Evolutionary conservation across 441 rosid species (phyloP).

Genomic region (Breynia disticha): DNA sequence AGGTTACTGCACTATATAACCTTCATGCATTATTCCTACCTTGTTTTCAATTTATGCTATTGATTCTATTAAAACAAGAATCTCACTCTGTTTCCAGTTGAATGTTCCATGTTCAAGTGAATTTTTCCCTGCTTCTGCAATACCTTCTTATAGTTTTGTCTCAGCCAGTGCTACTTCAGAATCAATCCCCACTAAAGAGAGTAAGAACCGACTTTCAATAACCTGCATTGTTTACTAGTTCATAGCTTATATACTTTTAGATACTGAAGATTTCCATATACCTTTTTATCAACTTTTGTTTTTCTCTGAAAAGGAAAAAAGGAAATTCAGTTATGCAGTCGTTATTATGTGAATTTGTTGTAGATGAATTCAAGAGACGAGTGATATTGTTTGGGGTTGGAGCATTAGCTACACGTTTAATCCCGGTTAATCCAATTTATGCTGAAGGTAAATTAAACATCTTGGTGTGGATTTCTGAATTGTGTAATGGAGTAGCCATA

Average conservation of each 20-base stretch:
- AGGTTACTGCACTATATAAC: slow-evolving; percentile 22
- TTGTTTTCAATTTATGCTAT: background rate
- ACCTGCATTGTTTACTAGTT: background rate
- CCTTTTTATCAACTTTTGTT: no score
- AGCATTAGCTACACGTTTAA: slow-evolving; percentile 36
- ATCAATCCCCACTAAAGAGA: slow-evolving; percentile 22
- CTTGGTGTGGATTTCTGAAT: background rate
- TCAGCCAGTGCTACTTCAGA: slow-evolving; percentile 14
- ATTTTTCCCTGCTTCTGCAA: slow-evolving; percentile 18
- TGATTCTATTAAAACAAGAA: no score
- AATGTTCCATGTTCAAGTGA: slow-evolving; percentile 24
- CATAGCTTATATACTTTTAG: slow-evolving; percentile 1
- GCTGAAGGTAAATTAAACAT: slow-evolving; percentile 49
- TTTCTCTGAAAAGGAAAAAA: background rate
- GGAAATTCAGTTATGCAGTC: background rate
- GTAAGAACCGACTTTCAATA: slow-evolving; percentile 24
- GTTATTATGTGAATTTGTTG: background rate
- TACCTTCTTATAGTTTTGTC: slow-evolving; percentile 19
- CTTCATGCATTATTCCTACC: background rate
- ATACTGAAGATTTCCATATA: no score
- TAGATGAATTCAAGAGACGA: slow-evolving; percentile 53
- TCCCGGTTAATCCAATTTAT: slow-evolving; percentile 37
- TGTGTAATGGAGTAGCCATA: no score
- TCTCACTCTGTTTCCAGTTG: slow-evolving; percentile 23
- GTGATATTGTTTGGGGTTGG: slow-evolving; percentile 53